A percentile compares a stretch with the other conserved stretches of the same genome.
These are phyloP conservation scores for Debaryomycetaceae sp. DNA, from an alignment of 1,139 yeast genomes.

Conservation along the genomic window DNA sequence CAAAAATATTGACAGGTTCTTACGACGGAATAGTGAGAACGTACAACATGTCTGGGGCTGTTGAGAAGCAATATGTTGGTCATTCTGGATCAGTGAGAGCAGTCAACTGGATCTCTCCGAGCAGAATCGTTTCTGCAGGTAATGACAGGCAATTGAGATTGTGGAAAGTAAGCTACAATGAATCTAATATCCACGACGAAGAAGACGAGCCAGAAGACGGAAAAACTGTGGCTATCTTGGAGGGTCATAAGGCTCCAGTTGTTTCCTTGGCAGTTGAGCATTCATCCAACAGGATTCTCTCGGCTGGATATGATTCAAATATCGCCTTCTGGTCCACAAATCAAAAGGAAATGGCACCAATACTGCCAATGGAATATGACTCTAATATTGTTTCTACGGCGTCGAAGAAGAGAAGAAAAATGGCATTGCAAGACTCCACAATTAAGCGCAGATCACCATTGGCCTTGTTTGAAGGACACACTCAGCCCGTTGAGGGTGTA, in stretches of 20 bases:
- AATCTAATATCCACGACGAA: conserved; percentile 28
- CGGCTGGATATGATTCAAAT: conserved; percentile 82
- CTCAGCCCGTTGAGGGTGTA: conserved; percentile 83
- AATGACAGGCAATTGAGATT: conserved; percentile 85
- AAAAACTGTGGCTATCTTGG: conserved; percentile 74
- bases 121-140: conserved; percentile 80
- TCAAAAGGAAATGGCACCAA: conserved; percentile 77
- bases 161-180: conserved; percentile 70
- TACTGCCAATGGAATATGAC: conserved; percentile 57
- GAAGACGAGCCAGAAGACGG: conserved; percentile 61
- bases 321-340: conserved; percentile 88
- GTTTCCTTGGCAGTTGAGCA: conserved; percentile 65
- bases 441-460: conserved; percentile 81
- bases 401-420: conserved; percentile 82
- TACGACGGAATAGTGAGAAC: conserved; percentile 93
- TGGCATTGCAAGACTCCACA: conserved; percentile 74
- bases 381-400: conserved; percentile 62
- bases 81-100: conserved; percentile 84
- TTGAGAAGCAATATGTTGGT: conserved; percentile 78
- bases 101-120: conserved; percentile 72
- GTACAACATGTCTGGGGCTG: conserved; percentile 81
- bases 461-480: conserved; percentile 73
- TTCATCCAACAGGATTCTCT: conserved; percentile 57
- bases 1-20: conserved; percentile 78
- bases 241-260: conserved; percentile 88